Base-by-base conservation (phyloP, 1,284 basidiomycete species). In the Malassezia furfur region DNA sequence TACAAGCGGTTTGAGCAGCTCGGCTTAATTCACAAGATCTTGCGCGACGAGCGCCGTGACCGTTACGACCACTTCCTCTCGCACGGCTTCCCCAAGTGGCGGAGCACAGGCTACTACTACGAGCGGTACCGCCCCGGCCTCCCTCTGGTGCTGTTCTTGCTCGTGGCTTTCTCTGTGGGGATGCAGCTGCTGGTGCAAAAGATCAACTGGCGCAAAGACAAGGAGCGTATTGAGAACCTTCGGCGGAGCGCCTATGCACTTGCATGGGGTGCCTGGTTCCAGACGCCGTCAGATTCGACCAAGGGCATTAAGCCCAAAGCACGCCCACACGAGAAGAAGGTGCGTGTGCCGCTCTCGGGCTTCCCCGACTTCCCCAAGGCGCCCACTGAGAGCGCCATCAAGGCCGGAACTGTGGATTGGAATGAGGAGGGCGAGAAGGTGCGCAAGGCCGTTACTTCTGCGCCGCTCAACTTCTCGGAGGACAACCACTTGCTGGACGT, bases 51-150 rank as follows among this genome's bases (percentile, higher is more conserved):
- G 34, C 60, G 70, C 22, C 62, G 69, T 38, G 71, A 73, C 48
- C 55, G 70, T 15, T 74, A 74, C 63, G 66, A 74, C 49, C 65
- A 72, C 38, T 73, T 73, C 44, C 52, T 74, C 40, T 54, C 52
- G 22, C 61, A 66, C 14, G 72, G 72, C 9, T 74, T 74, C 52
- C 72, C 72, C 19, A 66, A 66, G 34, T 74, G 71, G 71, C 57
- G 68, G 14, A 52, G 57, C 2, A 67, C 62, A 14, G 72, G 71
- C 8, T 74, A 68, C 57, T 72, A 63, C 34, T 74, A 74, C 51
- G 45, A 59, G 25, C 59, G 72, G 1, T 74, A 64, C 53, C 49
- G 72, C 8, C 72, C 72, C 0, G 65, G 67, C 1, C 48, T 74
- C 5, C 59, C 41, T 5, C 36, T 55, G 3, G 67, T 69, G 2